Base-by-base conservation (phyloP, 257 asterid genomes). In the Fraxinus excelsior region DNA sequence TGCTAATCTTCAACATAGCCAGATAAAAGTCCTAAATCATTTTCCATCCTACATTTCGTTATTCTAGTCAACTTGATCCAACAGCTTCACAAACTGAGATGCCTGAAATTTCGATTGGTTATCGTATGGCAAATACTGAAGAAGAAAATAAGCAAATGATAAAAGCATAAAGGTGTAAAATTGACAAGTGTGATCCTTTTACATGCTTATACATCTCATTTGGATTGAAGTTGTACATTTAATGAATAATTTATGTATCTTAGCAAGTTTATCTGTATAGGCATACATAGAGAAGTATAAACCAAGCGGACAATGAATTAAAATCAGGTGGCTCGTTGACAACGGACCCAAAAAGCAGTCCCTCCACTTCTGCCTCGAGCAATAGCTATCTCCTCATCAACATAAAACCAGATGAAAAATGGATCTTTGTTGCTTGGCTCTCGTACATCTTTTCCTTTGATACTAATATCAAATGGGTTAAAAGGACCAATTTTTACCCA, bases 301-400 rank as follows among this genome's bases (percentile, higher is more conserved):
- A 32, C 62, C 28, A 66, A 67, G 21, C 8, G 0, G 34, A 56
- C 46, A 7, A 28, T 56, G 74, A 80, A 67, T 74, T 71, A 85
- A 35, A 34, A 81, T 51, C 26, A 73, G 42, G 64, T 71, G 29
- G 87, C 67, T 12, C 89, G 85, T 75, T 74, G 74, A 77, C 96
- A 90, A 8, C 99, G 96, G 56, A 93, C 97, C 99, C 99, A 95
- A 77, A 89, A 93, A 19, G 98, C 98, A 67, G 99, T 95, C 49
- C 98, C 97, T 16, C 99, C 98, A 79, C 99, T 88, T 80, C 84
- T 85, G 37, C 99, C 99, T 40, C 97, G 95, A 58, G 97, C 99
- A 80, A 95, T 97, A n/a, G 94, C 97, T 56, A 92, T 89, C 78
- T 95, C 99, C 78, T 95, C 98, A 35, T 95, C 99, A 14, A 95